These are phyloP conservation scores for Arthrobotrys megalospora DNA, from an alignment of 2,329 filamentous ascomycete species.

Conservation along the genomic window DNA sequence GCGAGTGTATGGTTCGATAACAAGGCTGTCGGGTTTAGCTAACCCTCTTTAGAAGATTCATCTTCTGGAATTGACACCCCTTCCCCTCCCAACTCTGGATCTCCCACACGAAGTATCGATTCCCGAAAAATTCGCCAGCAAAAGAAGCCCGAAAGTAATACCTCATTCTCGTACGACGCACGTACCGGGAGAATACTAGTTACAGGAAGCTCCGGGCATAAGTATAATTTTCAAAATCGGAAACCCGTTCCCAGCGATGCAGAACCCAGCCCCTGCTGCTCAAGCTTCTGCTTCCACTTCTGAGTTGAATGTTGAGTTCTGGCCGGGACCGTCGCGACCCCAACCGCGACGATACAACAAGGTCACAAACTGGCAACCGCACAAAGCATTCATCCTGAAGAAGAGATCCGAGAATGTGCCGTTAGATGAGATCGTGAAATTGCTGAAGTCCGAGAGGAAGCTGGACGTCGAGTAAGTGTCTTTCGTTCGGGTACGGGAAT, in stretches of 20 bases:
- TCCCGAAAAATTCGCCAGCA: conserved; percentile 37
- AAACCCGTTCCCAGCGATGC: conserved; percentile 32
- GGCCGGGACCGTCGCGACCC: conserved; percentile 51
- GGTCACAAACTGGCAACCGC: conserved; percentile 53
- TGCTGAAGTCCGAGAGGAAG: conserved; percentile 46
- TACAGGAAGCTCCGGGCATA: conserved; percentile 2
- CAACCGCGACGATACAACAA: conserved; percentile 56
- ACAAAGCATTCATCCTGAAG: conserved; percentile 47
- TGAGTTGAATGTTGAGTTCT: conserved; percentile 54
- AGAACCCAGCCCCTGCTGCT: conserved; percentile 22
- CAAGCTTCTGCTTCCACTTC: conserved; percentile 16
- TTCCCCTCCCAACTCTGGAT: conserved; percentile 21
- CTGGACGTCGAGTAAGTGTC: conserved; percentile 53
- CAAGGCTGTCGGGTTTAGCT: conserved; percentile 39
- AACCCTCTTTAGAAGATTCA: conserved; percentile 61
- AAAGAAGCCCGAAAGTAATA: conserved; percentile 16
- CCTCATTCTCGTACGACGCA: conserved; percentile 24
- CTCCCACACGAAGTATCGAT: conserved; percentile 36
- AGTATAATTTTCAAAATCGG: conserved; percentile 22
- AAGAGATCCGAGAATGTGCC: conserved; percentile 49
- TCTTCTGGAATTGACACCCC: conserved; percentile 37
- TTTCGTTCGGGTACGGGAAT: conserved; percentile 1
- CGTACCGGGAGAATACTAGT: conserved; percentile 1
- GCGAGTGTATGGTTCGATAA: background rate
- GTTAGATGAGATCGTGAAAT: conserved; percentile 51